phyloP scores from a whole-genome alignment of 179 eudicot species.

The Drosera spatulata region DNA sequence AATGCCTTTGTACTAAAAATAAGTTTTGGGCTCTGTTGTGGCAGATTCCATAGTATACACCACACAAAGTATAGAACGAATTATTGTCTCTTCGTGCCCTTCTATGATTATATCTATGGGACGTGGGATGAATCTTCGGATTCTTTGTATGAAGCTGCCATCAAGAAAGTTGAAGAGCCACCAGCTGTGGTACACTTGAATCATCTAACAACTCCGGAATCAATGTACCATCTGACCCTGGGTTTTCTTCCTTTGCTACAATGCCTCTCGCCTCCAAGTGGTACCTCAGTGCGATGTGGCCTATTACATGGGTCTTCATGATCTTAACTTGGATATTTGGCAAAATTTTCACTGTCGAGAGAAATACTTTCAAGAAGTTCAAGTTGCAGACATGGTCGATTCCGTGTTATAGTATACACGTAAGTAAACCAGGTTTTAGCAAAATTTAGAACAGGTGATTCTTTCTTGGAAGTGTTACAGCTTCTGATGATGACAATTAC shows the following conservation, averaged over 20 bases:
- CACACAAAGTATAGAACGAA: constrained; percentile 80
- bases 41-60: constrained; percentile 67
- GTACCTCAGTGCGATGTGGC: constrained; percentile 69
- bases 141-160: constrained; percentile 36
- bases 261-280: constrained; percentile 39
- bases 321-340: constrained; percentile 37
- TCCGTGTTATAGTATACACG: constrained; percentile 44
- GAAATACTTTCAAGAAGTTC: constrained; percentile 41
- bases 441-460: too few relatives aligned
- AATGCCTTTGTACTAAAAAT: too few relatives aligned
- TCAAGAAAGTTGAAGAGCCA: constrained; percentile 29
- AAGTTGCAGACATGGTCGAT: constrained; percentile 62
- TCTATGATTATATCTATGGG: constrained; percentile 33
- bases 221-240: constrained; percentile 18
- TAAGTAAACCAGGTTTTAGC: constrained; percentile 4
- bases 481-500: too few relatives aligned
- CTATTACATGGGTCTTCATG: constrained; percentile 52
- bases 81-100: constrained; percentile 74
- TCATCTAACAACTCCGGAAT: constrained; percentile 63
- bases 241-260: constrained; percentile 63
- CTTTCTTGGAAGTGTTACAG: too few relatives aligned
- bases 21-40: not conserved
- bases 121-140: too few relatives aligned
- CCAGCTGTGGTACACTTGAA: constrained; percentile 60
- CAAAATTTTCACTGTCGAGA: constrained; percentile 39